Base-by-base conservation (phyloP, 305 asterid species). In the Striga hermonthica region DNA sequence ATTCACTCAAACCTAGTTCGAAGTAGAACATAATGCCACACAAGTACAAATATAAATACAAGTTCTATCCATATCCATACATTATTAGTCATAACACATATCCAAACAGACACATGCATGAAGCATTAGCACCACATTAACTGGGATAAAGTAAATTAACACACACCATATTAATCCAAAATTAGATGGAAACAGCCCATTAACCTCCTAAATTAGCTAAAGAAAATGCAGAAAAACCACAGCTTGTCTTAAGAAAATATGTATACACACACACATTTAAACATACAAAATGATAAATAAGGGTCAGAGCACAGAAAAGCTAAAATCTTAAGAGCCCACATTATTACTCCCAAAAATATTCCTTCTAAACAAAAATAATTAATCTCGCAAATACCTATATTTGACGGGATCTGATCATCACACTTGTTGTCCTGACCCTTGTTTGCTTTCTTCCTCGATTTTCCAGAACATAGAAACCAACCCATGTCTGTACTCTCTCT, bases 391-490 rank as follows among this genome's bases (percentile, higher is more conserved):
- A 49, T 72, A 85, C 84, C 91, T 64, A 63, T 60, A 34, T 79
- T 68, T 72, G 90, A 73, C 52, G 84, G 76, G 93, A 85, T 85
- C 93, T 75, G 89, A 82, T 84, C 85, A 74, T 78, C 83, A 63
- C 74, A n/a, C 72, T 82, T 78, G 52, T 62, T 77, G 72, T 50
- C 67, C 48, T 60, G 68, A 13, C 69, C 81, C 67, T 72, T 63
- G 67, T 75, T 80, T 5, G 71, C 62, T 64, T 80, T 82, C 81
- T 77, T 87, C 79, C 75, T 80, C 8, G 88, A 78, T 81, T 84
- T 88, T 62, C 89, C 89, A 54, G 80, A 64, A 67, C 93, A 85
- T 14, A 79, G 81, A 71, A 79, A 79, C 78, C 93, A 88, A 9
- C 91, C 89, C 96, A 88, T 88, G 58, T 69, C 43, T 16, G 58